These are phyloP conservation scores for Fusarium chaquense DNA, from an alignment of 2,329 filamentous ascomycete genomes.

Conservation along the genomic window DNA sequence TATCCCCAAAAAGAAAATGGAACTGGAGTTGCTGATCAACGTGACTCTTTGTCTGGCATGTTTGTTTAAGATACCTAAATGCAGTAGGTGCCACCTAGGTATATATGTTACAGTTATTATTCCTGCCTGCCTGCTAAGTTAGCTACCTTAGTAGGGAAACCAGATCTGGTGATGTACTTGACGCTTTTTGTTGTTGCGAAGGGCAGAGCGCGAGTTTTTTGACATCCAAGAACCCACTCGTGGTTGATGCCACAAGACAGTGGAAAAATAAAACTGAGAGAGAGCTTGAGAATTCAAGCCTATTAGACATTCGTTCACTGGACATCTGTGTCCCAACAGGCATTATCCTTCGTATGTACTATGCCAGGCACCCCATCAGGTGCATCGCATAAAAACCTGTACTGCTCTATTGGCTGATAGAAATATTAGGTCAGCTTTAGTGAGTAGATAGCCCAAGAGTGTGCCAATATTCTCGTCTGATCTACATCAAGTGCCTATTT, in stretches of 20 bases:
- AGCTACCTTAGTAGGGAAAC: background rate
- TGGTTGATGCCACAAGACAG: background rate
- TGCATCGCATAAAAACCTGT: too few species aligned
- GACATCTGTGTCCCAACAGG: background rate
- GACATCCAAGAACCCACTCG: background rate
- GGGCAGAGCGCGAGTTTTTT: background rate
- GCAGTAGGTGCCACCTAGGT: background rate
- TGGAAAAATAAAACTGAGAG: background rate
- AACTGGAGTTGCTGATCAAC: background rate
- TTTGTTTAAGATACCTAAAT: background rate
- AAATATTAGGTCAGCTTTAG: too few species aligned
- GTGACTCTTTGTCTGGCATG: background rate
- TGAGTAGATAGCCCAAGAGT: too few species aligned
- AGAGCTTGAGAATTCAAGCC: background rate
- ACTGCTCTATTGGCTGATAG: too few species aligned
- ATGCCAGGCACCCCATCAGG: background rate
- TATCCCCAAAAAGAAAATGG: background rate
- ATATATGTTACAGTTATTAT: background rate
- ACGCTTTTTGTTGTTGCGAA: background rate
- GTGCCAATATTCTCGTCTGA: too few species aligned
- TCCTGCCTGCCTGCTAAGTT: background rate
- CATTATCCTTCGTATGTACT: background rate
- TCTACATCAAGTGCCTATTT: too few species aligned
- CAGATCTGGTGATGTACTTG: background rate
- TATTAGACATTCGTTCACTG: background rate